Evolutionary conservation across 768 basidiomycete genomes (phyloP).

Genomic region (Coprinopsis strossmayeri): DNA sequence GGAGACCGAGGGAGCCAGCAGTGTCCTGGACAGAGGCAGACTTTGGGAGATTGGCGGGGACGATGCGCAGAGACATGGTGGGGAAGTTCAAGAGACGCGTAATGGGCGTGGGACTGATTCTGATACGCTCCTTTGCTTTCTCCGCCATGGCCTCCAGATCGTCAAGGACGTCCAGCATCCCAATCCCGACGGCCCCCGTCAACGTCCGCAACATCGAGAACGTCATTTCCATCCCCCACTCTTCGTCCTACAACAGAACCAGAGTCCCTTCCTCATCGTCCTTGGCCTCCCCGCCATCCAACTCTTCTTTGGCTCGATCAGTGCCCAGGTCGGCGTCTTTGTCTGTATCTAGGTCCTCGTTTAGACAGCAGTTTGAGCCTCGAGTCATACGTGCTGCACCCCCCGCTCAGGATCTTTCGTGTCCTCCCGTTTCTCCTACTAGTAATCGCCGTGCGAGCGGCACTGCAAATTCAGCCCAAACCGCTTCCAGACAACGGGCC

Average conservation of each 20-base stretch:
- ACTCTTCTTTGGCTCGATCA: slow-evolving; percentile 34
- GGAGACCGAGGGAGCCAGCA: slow-evolving; percentile 71
- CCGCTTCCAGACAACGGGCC: slow-evolving; percentile 22
- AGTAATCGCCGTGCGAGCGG: slow-evolving; percentile 18
- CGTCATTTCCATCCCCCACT: slow-evolving; percentile 55
- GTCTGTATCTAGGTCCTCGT: slow-evolving; percentile 19
- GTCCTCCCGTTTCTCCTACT: slow-evolving; percentile 33
- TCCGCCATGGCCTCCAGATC: slow-evolving; percentile 32
- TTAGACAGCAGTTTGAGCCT: slow-evolving; percentile 44
- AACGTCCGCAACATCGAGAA: slow-evolving; percentile 56
- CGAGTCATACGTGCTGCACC: slow-evolving; percentile 57
- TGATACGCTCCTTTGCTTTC: not conserved
- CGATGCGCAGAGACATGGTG: slow-evolving; percentile 51
- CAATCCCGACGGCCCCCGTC: slow-evolving; percentile 47
- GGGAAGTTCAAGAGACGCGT: slow-evolving; percentile 20
- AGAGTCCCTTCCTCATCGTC: slow-evolving; percentile 8
- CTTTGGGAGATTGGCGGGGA: slow-evolving; percentile 49
- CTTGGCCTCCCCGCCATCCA: slow-evolving; percentile 26
- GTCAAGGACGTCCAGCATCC: slow-evolving; percentile 61
- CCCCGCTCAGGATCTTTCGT: slow-evolving; percentile 33
- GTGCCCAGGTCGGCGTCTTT: slow-evolving; percentile 27
- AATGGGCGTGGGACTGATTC: slow-evolving; percentile 13
- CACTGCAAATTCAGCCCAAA: slow-evolving; percentile 12
- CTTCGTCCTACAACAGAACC: slow-evolving; percentile 21
- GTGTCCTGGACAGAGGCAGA: slow-evolving; percentile 63